Base-by-base conservation (phyloP, 169 alveolate species). In the Ichthyophthirius multifiliis region DNA sequence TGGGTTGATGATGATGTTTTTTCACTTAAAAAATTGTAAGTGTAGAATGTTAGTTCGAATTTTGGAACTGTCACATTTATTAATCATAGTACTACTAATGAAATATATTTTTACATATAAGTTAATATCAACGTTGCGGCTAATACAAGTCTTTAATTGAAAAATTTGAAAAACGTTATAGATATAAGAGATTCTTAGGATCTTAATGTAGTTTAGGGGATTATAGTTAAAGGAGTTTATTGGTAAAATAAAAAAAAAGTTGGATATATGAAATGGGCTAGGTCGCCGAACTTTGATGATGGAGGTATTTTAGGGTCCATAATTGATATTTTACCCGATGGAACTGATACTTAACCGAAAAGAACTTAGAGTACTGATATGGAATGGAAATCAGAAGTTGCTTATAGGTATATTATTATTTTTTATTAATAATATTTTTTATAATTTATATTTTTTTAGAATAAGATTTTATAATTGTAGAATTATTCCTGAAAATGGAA, bases 351-450 rank as follows among this genome's bases (percentile, higher is more conserved):
- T 20, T 13, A 55, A 27, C 64, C 83, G 3, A 64, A 47, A 20
- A 76, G 83, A 76, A 13, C 35, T 23, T 35, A 76, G 30, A 41
- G 34, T 3, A 27, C 43, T 3, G 83, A 76, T 76, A 76, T 55
- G 76, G 83, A 76, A 37, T 76, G 64, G 43, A 75, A 76, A 48
- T 76, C 83, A 9, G 64, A 67, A 67, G 45, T 76, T 5, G 71
- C 31, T 55, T 55, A 55, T 23, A 55, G 9, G 71, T 55, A 55
- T 27, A 20, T 20, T 45, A 20, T 55, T 27, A 55, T 55, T 35
- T 76, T 55, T 47, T 20, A 55, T 20, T 47, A 47, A 4, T 27
- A 55, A 15, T 6, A 15, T 55, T 10, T 1, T 5, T 55, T 55
- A 27, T 0, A 55, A 20, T 2, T 15, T 2, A 55, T 20, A 16